Conservation (phyloP, 192 early-diverging fungal species). For the Entomortierella lignicola region DNA sequence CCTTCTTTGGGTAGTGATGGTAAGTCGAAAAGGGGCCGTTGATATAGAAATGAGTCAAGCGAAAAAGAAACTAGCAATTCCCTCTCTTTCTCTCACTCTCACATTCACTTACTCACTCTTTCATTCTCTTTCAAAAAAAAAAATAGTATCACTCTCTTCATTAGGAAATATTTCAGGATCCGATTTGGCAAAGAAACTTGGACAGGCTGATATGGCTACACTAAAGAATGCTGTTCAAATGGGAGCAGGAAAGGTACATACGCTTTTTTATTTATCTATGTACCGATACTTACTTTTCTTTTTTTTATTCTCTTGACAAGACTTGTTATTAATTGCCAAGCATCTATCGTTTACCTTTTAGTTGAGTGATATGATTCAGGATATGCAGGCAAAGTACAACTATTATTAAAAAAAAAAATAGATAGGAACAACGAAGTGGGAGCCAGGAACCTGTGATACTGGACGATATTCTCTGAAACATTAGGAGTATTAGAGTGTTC, state of each 20-base stretch:
- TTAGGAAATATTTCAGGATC: constrained; percentile 42
- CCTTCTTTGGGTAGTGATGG: constrained; percentile 32
- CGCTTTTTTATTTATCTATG: not conserved
- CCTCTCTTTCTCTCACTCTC: not conserved
- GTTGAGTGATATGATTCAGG: constrained; percentile 43
- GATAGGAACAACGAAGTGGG: too few relatives aligned
- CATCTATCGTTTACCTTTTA: not conserved
- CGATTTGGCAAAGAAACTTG: constrained; percentile 43
- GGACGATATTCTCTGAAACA: too few relatives aligned
- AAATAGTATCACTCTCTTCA: constrained; percentile 29
- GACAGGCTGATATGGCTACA: constrained; percentile 39
- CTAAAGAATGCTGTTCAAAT: constrained; percentile 49
- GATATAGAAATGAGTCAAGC: not conserved
- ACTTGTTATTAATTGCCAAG: too few relatives aligned
- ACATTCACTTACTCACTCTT: too few relatives aligned
- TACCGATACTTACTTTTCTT: not conserved
- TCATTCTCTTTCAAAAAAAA: too few relatives aligned
- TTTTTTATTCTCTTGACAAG: not conserved
- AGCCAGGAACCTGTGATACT: too few relatives aligned
- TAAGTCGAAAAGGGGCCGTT: not conserved
- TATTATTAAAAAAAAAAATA: constrained; percentile 20
- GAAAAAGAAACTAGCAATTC: too few relatives aligned
- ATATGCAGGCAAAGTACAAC: constrained; percentile 45
- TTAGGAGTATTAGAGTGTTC: too few relatives aligned
- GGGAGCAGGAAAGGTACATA: constrained; percentile 52